phyloP scores from a whole-genome alignment of 2,329 filamentous ascomycete genomes.

The Phialocephala sp. region DNA sequence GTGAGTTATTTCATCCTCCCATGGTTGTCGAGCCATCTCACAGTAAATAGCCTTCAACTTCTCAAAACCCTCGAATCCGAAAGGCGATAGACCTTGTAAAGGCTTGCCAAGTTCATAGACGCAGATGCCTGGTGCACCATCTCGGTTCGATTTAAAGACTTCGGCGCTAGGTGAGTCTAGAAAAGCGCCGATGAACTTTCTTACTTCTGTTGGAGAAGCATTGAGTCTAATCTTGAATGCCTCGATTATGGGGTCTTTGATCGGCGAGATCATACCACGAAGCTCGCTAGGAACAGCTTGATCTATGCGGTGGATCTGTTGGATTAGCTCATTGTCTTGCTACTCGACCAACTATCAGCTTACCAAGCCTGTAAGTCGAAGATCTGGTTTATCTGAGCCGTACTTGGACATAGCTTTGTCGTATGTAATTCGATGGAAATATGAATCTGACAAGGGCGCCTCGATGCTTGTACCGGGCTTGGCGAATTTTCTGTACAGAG shows the following conservation, averaged over 20 bases:
- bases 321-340: slow-evolving; percentile 8
- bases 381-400: slow-evolving; percentile 91
- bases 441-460: slow-evolving; percentile 12
- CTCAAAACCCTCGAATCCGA: slow-evolving; percentile 75
- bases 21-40: slow-evolving; percentile 19
- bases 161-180: slow-evolving; percentile 68
- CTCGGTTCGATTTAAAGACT: slow-evolving; percentile 68
- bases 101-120: slow-evolving; percentile 77
- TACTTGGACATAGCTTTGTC: slow-evolving; percentile 78
- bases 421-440: slow-evolving; percentile 62
- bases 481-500: slow-evolving; percentile 33
- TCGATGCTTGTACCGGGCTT: slow-evolving; percentile 14
- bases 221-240: slow-evolving; percentile 70
- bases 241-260: slow-evolving; percentile 75
- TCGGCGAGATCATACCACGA: slow-evolving; percentile 73
- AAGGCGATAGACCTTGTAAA: slow-evolving; percentile 74
- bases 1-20: slow-evolving; percentile 31
- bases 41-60: slow-evolving; percentile 45
- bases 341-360: slow-evolving; percentile 30
- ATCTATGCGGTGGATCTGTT: slow-evolving; percentile 69
- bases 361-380: slow-evolving; percentile 74
- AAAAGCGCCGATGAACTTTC: slow-evolving; percentile 69
- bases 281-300: slow-evolving; percentile 68
- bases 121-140: slow-evolving; percentile 82
- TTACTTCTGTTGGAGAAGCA: slow-evolving; percentile 57